phyloP scores from a whole-genome alignment of 345 rosid genomes.

The Eucalyptus guilfoylei region DNA sequence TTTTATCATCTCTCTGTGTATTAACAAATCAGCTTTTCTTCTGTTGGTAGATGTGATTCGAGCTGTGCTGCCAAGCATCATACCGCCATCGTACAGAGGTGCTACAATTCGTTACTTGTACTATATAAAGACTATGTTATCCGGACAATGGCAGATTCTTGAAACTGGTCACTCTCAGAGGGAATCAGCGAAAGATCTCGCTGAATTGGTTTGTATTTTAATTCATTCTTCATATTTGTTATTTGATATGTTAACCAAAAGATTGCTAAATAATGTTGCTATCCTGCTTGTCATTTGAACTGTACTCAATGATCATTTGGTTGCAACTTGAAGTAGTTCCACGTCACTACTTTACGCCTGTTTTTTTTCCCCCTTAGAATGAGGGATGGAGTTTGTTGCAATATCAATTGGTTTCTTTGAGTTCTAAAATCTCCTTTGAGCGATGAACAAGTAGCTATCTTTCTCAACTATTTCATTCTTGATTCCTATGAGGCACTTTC shows the following conservation, averaged over 20 bases:
- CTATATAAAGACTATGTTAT: slow-evolving; percentile 55
- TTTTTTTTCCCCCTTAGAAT: neutral
- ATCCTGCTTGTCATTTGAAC: neutral
- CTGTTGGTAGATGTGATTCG: slow-evolving; percentile 58
- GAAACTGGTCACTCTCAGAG: slow-evolving; percentile 45
- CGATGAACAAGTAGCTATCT: neutral
- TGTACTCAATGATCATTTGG: neutral
- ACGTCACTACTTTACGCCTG: neutral
- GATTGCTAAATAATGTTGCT: neutral
- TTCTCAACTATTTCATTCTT: neutral
- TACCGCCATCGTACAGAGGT: slow-evolving; percentile 92
- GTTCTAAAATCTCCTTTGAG: neutral
- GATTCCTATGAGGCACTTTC: neutral
- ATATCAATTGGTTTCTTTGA: neutral
- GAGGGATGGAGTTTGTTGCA: neutral
- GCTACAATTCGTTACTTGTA: slow-evolving; percentile 79
- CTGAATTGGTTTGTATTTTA: slow-evolving; percentile 49
- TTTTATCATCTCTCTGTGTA: neutral
- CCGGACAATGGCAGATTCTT: slow-evolving; percentile 48
- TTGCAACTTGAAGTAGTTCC: neutral
- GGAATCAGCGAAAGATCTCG: slow-evolving; percentile 28
- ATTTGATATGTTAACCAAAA: neutral
- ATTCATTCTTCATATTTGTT: neutral
- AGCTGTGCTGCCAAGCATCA: slow-evolving; percentile 46
- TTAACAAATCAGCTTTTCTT: neutral